Percentiles rank a stretch among this genome's conserved stretches.
These are phyloP conservation scores for Heliocybe sulcata DNA, from an alignment of 1,284 basidiomycete genomes.

Conservation along the genomic window DNA sequence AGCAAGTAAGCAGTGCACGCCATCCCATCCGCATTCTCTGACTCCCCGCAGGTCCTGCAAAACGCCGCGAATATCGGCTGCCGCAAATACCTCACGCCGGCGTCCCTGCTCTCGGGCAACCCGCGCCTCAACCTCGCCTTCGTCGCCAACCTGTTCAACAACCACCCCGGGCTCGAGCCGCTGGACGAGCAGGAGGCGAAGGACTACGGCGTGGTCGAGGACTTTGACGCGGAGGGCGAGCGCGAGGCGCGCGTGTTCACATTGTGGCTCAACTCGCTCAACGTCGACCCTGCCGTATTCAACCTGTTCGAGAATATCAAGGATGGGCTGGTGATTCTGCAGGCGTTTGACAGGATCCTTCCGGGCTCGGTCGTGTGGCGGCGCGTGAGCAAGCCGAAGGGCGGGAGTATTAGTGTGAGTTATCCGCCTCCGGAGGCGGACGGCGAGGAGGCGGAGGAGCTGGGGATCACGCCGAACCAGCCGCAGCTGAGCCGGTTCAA, in stretches of 20 bases:
- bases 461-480: slow-evolving; percentile 72
- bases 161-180: slow-evolving; percentile 88
- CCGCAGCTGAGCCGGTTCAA: slow-evolving; percentile 92
- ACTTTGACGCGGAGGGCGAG: slow-evolving; percentile 98
- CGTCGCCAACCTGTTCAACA: slow-evolving; percentile 98
- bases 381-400: slow-evolving; percentile 88
- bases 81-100: slow-evolving; percentile 91
- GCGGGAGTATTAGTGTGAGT: slow-evolving; percentile 25
- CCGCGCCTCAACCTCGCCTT: slow-evolving; percentile 98
- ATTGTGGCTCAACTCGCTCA: slow-evolving; percentile 95
- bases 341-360: slow-evolving; percentile 94
- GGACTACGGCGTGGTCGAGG: slow-evolving; percentile 83
- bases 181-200: slow-evolving; percentile 87
- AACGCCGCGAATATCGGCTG: slow-evolving; percentile 93
- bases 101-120: slow-evolving; percentile 89
- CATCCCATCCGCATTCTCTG: neutral
- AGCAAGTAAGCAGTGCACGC: slow-evolving; percentile 44
- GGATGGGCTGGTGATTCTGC: slow-evolving; percentile 86
- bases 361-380: slow-evolving; percentile 94
- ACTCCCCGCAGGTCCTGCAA: slow-evolving; percentile 59
- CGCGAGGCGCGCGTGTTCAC: slow-evolving; percentile 97
- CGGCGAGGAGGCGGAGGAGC: slow-evolving; percentile 68
- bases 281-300: slow-evolving; percentile 94
- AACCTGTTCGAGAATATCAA: slow-evolving; percentile 96
- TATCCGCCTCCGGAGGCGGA: slow-evolving; percentile 25